These are phyloP conservation scores for Gaeumannomyces sp. DNA, from an alignment of 2,329 filamentous ascomycete species.

Conservation along the genomic window DNA sequence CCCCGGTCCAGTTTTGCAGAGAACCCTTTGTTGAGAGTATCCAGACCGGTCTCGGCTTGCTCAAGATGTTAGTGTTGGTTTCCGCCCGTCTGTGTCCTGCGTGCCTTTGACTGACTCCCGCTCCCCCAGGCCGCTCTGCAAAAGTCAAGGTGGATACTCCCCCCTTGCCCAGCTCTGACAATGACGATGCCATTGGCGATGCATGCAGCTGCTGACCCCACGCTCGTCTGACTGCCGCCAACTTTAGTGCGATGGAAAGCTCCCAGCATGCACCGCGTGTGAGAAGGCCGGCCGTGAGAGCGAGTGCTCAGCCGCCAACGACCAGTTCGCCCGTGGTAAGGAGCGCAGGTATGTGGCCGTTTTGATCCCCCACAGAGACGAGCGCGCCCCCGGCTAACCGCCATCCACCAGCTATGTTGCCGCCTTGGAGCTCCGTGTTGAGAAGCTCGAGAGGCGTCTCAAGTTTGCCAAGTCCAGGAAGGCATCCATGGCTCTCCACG, in stretches of 20 bases:
- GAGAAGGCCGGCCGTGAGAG: conserved; percentile 81
- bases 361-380: not conserved
- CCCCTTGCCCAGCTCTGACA: not conserved
- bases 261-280: conserved; percentile 91
- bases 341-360: conserved; percentile 64
- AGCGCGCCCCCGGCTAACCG: not conserved
- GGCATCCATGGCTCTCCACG: conserved; percentile 60
- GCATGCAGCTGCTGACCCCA: not conserved
- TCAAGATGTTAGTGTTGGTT: conserved; percentile 54
- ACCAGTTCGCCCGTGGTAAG: conserved; percentile 92
- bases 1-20: conserved; percentile 35
- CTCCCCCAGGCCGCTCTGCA: conserved; percentile 60
- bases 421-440: conserved; percentile 84
- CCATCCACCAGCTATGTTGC: conserved; percentile 67
- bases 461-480: conserved; percentile 65
- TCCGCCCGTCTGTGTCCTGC: too few species aligned
- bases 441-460: conserved; percentile 77
- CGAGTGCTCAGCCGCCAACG: conserved; percentile 90
- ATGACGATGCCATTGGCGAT: not conserved
- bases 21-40: conserved; percentile 62
- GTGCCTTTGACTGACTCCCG: not conserved
- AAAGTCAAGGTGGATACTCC: conserved; percentile 70
- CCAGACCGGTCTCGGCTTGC: conserved; percentile 72
- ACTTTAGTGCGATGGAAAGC: conserved; percentile 78
- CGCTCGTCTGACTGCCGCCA: conserved; percentile 12